These are phyloP conservation scores for Poa annua DNA, from an alignment of 176 grass and related monocot species.

Conservation along the genomic window DNA sequence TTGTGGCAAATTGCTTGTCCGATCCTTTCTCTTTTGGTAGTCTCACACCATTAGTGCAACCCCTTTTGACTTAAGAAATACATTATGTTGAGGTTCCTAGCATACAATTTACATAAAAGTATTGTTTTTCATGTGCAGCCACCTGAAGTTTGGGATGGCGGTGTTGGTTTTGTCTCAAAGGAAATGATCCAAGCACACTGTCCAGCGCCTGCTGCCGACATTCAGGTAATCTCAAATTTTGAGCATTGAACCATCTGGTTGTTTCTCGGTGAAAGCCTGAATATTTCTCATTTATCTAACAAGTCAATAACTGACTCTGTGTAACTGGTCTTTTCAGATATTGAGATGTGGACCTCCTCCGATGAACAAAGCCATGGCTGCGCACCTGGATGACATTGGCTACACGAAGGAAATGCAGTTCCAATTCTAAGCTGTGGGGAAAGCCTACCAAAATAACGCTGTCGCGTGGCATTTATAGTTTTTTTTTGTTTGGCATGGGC, in stretches of 20 bases:
- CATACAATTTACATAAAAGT: neutral
- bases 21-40: neutral
- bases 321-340: conserved; percentile 48
- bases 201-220: conserved; percentile 65
- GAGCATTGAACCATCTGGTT: neutral
- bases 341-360: conserved; percentile 96
- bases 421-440: conserved; percentile 56
- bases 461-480: neutral
- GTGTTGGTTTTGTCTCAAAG: conserved; percentile 87
- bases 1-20: neutral
- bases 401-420: conserved; percentile 98
- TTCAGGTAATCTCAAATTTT: conserved; percentile 59
- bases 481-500: neutral
- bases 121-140: conserved; percentile 55
- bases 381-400: conserved; percentile 71
- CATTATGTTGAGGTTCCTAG: neutral
- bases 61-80: neutral
- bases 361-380: conserved; percentile 98
- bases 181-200: conserved; percentile 91
- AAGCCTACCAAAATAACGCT: conserved; percentile 31
- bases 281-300: neutral
- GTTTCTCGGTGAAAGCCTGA: neutral
- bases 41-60: neutral
- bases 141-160: conserved; percentile 72
- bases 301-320: neutral